These are phyloP conservation scores for Nadsonia starkeyi-henricii DNA, from an alignment of 1,139 yeast species.

Conservation along the genomic window DNA sequence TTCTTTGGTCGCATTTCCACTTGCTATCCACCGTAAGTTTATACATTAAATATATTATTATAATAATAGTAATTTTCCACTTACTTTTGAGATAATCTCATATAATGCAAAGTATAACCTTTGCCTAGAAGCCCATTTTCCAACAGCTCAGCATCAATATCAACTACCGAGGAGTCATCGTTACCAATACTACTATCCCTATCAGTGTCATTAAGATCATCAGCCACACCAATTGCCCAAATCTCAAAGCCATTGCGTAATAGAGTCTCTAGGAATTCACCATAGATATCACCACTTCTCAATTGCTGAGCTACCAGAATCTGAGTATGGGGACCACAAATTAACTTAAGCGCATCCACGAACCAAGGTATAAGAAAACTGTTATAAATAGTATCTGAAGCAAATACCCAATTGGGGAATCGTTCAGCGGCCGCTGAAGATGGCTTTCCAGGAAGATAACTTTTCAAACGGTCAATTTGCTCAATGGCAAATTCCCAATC, in stretches of 20 bases:
- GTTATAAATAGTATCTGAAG: slow-evolving; percentile 62
- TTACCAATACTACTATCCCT: slow-evolving; percentile 20
- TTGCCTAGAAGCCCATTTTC: slow-evolving; percentile 13
- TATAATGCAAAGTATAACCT: slow-evolving; percentile 34
- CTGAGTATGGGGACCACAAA: slow-evolving; percentile 26
- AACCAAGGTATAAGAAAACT: slow-evolving; percentile 44
- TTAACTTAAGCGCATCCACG: slow-evolving; percentile 28
- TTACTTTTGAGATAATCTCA: not conserved
- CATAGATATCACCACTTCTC: slow-evolving; percentile 40
- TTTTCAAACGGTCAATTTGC: slow-evolving; percentile 7
- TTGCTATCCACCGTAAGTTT: too few relatives aligned
- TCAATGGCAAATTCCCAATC: slow-evolving; percentile 49
- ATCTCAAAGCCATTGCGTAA: slow-evolving; percentile 33
- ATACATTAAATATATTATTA: too few relatives aligned
- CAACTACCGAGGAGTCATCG: slow-evolving; percentile 6
- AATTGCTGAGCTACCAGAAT: slow-evolving; percentile 41
- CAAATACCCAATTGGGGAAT: slow-evolving; percentile 29
- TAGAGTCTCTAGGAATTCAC: slow-evolving; percentile 29
- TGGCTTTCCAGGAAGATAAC: slow-evolving; percentile 5
- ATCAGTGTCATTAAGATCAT: slow-evolving; percentile 10
- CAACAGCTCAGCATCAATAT: not conserved
- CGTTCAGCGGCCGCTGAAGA: slow-evolving; percentile 4
- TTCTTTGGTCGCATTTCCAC: too few relatives aligned
- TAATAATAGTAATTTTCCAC: too few relatives aligned
- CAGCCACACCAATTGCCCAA: slow-evolving; percentile 23